Evolutionary conservation across 2,329 filamentous ascomycete species (phyloP), one percentile per base, ranked within the genome.

Genomic region (Byssoonygena ceratinophila): DNA sequence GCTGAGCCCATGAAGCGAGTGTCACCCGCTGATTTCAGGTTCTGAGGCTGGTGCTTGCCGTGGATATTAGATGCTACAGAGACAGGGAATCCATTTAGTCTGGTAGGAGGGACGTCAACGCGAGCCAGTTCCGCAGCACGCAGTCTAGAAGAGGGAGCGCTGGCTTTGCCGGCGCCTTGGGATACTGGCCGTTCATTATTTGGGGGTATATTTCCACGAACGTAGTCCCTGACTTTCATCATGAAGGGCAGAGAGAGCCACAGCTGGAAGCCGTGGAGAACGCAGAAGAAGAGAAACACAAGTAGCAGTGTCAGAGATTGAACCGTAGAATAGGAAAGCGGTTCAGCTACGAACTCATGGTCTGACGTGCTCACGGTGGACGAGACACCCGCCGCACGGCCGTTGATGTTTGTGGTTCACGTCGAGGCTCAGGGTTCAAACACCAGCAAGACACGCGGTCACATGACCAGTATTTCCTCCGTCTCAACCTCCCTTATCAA

Each of bases 141-240:
- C 53, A 67, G 61, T 52, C 68, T 63, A 16, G 62, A 54, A 6
- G 52, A 29, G 1, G 44, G 46, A 20, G 22, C 27, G 32, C 46
- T 12, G 18, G 14, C 27, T 46, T 51, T 64, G 53, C 60, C 62
- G 44, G 59, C 62, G 57, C 68, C 64, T 58, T 64, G 69, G 48
- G 66, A 64, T 7, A 51, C 29, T 41, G 46, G 54, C 22, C 36
- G 34, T 8, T 51, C 44, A 52, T 55, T 50, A 14, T 46, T 32
- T 37, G 48, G 53, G 32, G 49, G 44, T 46, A 41, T 43, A 18
- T 7, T 31, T 43, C 46, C 57, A 56, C 68, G 68, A 54, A 71
- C 60, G 60, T 68, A 71, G 55, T 71, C 68, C 52, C 67, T 68
- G 49, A 71, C 66, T 32, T 66, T 68, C 69, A 71, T 71, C 5